Evolutionary conservation across 2,329 filamentous ascomycete genomes (phyloP).

Genomic region (Conoideocrella luteorostrata): DNA sequence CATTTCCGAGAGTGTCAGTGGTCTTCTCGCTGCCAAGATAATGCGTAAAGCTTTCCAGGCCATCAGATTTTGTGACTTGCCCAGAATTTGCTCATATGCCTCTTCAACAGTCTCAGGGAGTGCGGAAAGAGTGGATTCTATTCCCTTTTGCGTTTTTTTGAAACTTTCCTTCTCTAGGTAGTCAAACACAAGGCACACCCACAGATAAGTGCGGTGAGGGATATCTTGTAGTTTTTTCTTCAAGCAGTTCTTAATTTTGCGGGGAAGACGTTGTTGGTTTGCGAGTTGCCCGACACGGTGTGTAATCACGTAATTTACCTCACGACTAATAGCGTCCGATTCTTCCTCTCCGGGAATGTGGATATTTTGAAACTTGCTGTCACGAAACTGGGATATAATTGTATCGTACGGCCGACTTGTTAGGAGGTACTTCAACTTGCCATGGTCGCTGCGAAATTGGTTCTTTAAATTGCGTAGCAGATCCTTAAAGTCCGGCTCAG

Average conservation of each 20-base stretch:
- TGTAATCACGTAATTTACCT: too few species aligned
- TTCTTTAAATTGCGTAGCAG: too few species aligned
- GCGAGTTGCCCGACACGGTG: slow-evolving; percentile 10
- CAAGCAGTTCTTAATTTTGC: slow-evolving; percentile 13
- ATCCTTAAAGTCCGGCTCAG: background rate
- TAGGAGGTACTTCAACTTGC: too few species aligned
- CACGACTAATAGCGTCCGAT: too few species aligned
- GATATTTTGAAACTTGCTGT: too few species aligned
- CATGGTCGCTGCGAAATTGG: too few species aligned
- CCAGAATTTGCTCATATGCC: background rate
- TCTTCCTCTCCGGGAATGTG: too few species aligned
- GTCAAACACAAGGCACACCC: slow-evolving; percentile 29
- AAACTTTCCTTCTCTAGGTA: slow-evolving; percentile 18
- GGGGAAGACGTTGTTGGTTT: slow-evolving; percentile 12
- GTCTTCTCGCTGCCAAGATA: background rate
- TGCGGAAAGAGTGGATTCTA: slow-evolving; percentile 13
- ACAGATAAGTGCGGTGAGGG: slow-evolving; percentile 30
- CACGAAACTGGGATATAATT: too few species aligned
- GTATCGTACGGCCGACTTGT: too few species aligned
- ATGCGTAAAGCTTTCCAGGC: background rate
- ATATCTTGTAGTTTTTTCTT: slow-evolving; percentile 12
- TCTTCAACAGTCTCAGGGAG: background rate
- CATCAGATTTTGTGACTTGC: background rate
- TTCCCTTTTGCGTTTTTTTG: slow-evolving; percentile 14
- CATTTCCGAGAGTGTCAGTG: background rate